These are phyloP conservation scores for Cokeromyces recurvatus DNA, from an alignment of 371 early-diverging fungal genomes.

Conservation along the genomic window DNA sequence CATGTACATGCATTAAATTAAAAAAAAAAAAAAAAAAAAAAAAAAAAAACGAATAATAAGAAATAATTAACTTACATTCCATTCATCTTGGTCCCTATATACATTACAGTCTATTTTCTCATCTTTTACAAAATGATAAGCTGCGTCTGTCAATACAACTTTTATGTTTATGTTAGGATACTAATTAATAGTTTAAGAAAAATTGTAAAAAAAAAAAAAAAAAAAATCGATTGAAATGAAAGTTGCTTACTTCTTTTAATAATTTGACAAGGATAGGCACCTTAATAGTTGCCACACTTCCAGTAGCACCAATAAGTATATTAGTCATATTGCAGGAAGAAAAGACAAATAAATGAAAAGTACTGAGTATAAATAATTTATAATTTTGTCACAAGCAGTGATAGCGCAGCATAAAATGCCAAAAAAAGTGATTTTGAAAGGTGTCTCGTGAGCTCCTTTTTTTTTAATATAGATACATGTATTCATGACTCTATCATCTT, in stretches of 20 bases:
- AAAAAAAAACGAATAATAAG: too few relatives aligned
- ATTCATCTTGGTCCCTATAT: conserved; percentile 84
- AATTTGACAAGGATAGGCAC: conserved; percentile 25
- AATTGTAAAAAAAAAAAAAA: background rate
- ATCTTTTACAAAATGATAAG: conserved; percentile 78
- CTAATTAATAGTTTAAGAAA: conserved; percentile 10
- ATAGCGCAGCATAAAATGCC: too few relatives aligned
- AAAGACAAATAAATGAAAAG: too few relatives aligned
- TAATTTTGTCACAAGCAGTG: too few relatives aligned
- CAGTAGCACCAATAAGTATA: conserved; percentile 82
- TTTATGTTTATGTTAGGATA: conserved; percentile 54
- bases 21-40: too few relatives aligned
- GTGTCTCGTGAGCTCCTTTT: too few relatives aligned
- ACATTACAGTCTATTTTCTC: conserved; percentile 47
- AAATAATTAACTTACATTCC: conserved; percentile 69
- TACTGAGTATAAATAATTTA: too few relatives aligned
- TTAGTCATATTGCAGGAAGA: conserved; percentile 23
- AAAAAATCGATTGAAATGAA: background rate
- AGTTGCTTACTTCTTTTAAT: conserved; percentile 40
- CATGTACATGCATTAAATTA: background rate
- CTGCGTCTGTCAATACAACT: conserved; percentile 68
- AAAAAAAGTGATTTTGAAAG: too few relatives aligned
- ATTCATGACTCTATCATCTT: too few relatives aligned
- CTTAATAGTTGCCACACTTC: conserved; percentile 90
- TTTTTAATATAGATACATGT: too few relatives aligned